Evolutionary conservation across 352 stramenopile genomes (phyloP), one percentile per base, ranked within the genome.

Genomic region (Pseudoperonospora humuli): DNA sequence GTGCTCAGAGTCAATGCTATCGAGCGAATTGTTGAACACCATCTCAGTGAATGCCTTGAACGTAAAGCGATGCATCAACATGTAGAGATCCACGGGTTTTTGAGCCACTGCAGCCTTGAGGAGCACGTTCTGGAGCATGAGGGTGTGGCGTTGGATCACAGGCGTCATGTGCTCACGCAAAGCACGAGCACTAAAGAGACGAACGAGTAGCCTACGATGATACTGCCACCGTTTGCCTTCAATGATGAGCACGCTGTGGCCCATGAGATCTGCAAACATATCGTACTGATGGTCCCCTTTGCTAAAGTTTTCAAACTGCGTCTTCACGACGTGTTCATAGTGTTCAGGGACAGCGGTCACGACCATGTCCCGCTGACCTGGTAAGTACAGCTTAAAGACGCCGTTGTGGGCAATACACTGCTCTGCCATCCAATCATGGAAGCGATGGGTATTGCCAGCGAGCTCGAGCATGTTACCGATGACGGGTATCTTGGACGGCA

Each of bases 321-420:
- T 73, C 51, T 70, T 78, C 19, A 75, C 40, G 8, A 83, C 59
- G 28, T 80, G 62, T 20, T 83, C 70, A 28, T 74, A 76, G 39
- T 70, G 48, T 49, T 80, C 64, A 0, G 69, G 65, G 7, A 67
- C 59, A 33, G 66, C 50, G 1, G 72, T 61, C 17, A 75, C 51
- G 25, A 83, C 26, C 47, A 66, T 46, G 35, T 62, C 50, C 15
- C 55, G 64, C 23, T 64, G 53, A 0, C 62, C 65, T 0, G 68
- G 62, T 2, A 72, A 51, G 23, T 62, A 55, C 17, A 79, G 45
- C 31, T 59, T 53, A 27, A 71, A 69, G 18, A 59, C 54, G 7
- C 46, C 41, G 8, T 61, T 55, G n/a, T 61, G 50, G 2, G 50
- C 38, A n/a, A 70, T 47, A 28, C 60, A 61, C 28, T 65, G 61